Conservation (phyloP, 306 rosid genomes). For the Oemleria cerasiformis region DNA sequence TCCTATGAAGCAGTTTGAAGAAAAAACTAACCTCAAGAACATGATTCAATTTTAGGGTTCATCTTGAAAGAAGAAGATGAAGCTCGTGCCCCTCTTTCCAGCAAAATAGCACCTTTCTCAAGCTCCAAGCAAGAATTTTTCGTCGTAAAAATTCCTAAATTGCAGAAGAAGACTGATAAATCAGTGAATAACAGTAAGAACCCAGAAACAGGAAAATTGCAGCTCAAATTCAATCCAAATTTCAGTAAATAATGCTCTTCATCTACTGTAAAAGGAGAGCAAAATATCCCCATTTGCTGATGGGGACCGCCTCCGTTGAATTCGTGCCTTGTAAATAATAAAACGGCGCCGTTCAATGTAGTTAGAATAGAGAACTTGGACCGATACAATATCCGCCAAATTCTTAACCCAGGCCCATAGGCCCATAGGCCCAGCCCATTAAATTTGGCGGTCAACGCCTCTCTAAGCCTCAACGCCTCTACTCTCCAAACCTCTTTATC, state of each 20-base stretch:
- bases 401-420: neutral
- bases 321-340: neutral
- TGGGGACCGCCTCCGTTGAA: neutral
- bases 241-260: neutral
- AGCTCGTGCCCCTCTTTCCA: neutral
- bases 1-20: neutral
- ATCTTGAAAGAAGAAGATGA: neutral
- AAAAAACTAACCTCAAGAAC: slow-evolving; percentile 6
- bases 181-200: neutral
- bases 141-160: neutral
- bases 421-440: slow-evolving; percentile 12
- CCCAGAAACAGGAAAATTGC: neutral
- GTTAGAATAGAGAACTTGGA: neutral
- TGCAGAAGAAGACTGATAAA: neutral
- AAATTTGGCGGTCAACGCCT: neutral
- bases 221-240: neutral
- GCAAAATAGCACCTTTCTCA: neutral
- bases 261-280: neutral
- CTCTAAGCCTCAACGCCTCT: neutral
- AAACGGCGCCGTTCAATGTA: neutral
- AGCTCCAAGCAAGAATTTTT: slow-evolving; percentile 1
- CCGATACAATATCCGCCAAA: neutral
- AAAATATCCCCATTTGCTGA: neutral
- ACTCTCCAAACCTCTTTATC: neutral
- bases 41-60: neutral